Evolutionary conservation across 2,329 filamentous ascomycete genomes (phyloP), one percentile per base, ranked within the genome.

Genomic region (Plenodomus lindquistii): DNA sequence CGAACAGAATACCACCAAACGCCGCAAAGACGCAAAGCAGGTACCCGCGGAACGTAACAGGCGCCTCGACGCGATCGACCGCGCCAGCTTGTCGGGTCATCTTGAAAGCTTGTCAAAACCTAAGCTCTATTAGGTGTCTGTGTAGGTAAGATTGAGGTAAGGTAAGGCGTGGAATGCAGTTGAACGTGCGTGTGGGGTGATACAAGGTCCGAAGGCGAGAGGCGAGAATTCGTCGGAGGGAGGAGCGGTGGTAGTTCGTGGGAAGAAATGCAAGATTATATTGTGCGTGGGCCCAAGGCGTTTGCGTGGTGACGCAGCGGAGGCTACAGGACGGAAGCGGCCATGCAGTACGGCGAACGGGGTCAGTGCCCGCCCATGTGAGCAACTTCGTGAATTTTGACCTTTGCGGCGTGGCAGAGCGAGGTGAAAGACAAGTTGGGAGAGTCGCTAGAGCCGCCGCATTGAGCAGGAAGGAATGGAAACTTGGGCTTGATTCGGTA

Each of bases 1-100:
- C 88, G 73, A 90, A 88, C 77, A 90, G 87, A 74, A 89, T 87
- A 59, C 77, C 76, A 53, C 77, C 77, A 54, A 79, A 78, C n/a
- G 76, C 73, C 3, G 75, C 76, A 48, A 78, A 78, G 37, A 66
- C 74, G 59, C 75, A 78, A 19, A 78, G 65, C 22, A 76, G 54
- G 50, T 76, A 76, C 45, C 75, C 75, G 53, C 76, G 75, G 49
- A 73, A 60, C 5, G 75, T 79, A 39, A 78, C 74, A 2, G 77
- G 77, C 27, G 77, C 77, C 66, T 79, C 76, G 59, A 86, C 76
- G 60, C 80, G 80, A 59, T 71, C 72, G 58, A 79, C 73, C 63
- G 84, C 79, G 63, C 49, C 48, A 42, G 50, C 45, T 20, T 48
- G 48, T 24, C 39, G 17, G 21, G 46, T 55, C 65, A 70, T 68